A percentile compares a stretch with the other conserved stretches of the same genome.
These are phyloP conservation scores for Priceomyces melissophilus DNA, from an alignment of 805 yeast genomes.

Conservation along the genomic window DNA sequence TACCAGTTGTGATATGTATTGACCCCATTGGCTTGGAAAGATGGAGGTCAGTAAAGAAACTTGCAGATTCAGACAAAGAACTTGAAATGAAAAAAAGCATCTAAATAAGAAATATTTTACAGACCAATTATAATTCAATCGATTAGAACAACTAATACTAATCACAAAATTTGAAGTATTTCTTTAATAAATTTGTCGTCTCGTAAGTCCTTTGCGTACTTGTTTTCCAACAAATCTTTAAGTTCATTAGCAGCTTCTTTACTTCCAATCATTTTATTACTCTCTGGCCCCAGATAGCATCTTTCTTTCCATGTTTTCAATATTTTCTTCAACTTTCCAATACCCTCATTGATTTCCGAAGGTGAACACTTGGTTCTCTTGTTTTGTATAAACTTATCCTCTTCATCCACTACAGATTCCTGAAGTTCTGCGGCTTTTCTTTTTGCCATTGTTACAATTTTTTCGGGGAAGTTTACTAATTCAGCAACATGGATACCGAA, in stretches of 20 bases:
- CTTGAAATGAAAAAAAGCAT: constrained; percentile 10
- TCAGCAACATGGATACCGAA: constrained; percentile 98
- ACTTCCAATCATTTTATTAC: constrained; percentile 22
- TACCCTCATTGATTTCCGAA: constrained; percentile 54
- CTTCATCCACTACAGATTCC: constrained; percentile 38
- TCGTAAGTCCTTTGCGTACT: constrained; percentile 20
- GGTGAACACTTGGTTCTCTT: constrained; percentile 51
- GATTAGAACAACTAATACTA: neutral
- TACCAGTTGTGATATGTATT: constrained; percentile 47
- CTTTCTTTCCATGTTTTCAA: constrained; percentile 53
- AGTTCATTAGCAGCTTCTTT: constrained; percentile 40
- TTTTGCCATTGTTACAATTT: constrained; percentile 92
- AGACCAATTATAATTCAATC: constrained; percentile 1
- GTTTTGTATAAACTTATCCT: constrained; percentile 39
- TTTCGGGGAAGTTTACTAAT: constrained; percentile 85
- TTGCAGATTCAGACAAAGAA: constrained; percentile 13
- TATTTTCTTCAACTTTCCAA: constrained; percentile 44
- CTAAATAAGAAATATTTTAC: constrained; percentile 3
- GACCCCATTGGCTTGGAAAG: constrained; percentile 25
- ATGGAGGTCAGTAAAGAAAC: constrained; percentile 13
- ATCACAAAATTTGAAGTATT: constrained; percentile 34
- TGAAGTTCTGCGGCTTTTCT: constrained; percentile 88
- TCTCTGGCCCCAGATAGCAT: constrained; percentile 28
- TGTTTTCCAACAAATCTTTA: constrained; percentile 28
- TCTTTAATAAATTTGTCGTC: constrained; percentile 45